Base-by-base conservation (phyloP, 2,329 filamentous ascomycete species). In the Exophiala xenobiotica region DNA sequence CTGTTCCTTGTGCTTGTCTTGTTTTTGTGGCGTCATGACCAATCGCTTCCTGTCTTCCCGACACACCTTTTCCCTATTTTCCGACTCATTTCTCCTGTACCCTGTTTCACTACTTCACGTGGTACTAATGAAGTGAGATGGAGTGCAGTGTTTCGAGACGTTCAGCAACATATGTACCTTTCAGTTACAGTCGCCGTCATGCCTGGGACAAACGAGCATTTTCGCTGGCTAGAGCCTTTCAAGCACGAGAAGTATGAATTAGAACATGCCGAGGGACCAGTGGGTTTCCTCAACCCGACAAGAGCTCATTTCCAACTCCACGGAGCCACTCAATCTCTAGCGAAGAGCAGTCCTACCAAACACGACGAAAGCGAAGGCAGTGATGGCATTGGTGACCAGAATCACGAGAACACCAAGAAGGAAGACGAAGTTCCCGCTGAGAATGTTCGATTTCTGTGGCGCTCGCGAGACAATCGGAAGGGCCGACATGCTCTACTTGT, bases 271-370 rank as follows among this genome's bases (percentile, higher is more conserved):
- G 38, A 53, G 11, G 77, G 77, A 1, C 74, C 77, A 7, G 55
- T 79, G 18, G 50, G 64, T 1, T 78, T 76, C 56, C 64, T 79
- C 35, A 78, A 80, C 54, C 77, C 78, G 3, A 81, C 78, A 1
- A 63, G 62, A 46, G 73, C 73, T 4, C 64, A 65, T 41, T 70
- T 68, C 55, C 50, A 58, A 14, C 31, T 35, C n/a, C n/a, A 35
- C 6, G 61, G 54, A 23, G 16, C 47, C 2, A 29, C 19, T 4
- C 29, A 20, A 12, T 46, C 49, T n/a, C 43, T 55, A 3, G 16
- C 14, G 6, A 41, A 59, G 6, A 42, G 41, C 11, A 49, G 48
- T 20, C 49, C 19, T 19, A 16, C 31, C 19, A 57, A 54, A 22
- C 16, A 45, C 27, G 23, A 23, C 29, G 51, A 54, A n/a, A 42